These are phyloP conservation scores for Penicillium taxi DNA, from an alignment of 495 filamentous ascomycete genomes.

Conservation along the genomic window DNA sequence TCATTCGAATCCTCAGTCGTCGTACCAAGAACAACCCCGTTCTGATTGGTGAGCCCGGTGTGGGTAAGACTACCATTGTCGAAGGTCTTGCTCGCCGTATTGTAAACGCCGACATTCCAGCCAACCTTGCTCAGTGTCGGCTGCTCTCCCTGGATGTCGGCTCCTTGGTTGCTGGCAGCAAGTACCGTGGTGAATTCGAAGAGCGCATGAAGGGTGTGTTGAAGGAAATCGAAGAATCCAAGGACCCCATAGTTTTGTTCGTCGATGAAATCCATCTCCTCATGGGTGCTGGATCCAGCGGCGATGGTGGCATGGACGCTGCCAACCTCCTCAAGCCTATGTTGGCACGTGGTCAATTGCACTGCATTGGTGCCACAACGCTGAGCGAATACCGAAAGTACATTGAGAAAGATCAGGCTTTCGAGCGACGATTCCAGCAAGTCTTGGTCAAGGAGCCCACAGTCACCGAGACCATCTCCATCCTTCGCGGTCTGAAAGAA, in stretches of 20 bases:
- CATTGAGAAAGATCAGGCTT: constrained; percentile 96
- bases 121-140: constrained; percentile 89
- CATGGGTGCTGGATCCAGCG: constrained; percentile 90
- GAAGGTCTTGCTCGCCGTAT: constrained; percentile 95
- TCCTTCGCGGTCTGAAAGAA: constrained; percentile 92
- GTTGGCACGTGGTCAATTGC: constrained; percentile 89
- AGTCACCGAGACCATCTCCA: constrained; percentile 86
- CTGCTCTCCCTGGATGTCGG: constrained; percentile 92
- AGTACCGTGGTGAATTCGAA: constrained; percentile 96
- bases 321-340: constrained; percentile 96
- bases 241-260: constrained; percentile 93
- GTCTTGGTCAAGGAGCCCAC: constrained; percentile 90
- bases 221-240: constrained; percentile 94
- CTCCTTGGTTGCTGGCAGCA: constrained; percentile 89
- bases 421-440: constrained; percentile 97
- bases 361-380: constrained; percentile 96
- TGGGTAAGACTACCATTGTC: constrained; percentile 96
- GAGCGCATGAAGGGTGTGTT: constrained; percentile 98
- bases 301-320: constrained; percentile 97
- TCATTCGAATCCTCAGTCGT: constrained; percentile 85
- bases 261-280: constrained; percentile 98
- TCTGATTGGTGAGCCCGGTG: constrained; percentile 91
- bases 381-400: constrained; percentile 95
- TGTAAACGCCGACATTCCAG: constrained; percentile 90
- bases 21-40: constrained; percentile 99